Conservation (phyloP, 164 flowering plant species). For the grape (Vitis vinifera) region DNA sequence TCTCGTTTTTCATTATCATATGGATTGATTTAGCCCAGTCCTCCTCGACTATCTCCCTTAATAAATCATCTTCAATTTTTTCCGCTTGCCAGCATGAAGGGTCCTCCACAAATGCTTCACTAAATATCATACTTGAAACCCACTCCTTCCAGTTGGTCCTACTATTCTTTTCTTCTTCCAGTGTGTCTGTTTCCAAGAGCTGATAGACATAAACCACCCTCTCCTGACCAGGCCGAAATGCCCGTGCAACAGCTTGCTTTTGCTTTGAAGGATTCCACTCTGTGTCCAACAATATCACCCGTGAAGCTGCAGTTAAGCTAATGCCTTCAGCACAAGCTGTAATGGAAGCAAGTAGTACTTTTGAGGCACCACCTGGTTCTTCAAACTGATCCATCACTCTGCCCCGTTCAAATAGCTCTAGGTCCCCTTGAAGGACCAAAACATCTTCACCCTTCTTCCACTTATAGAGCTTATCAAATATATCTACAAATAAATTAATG, state of each 20-base stretch:
- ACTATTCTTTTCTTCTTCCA: conserved; percentile 79
- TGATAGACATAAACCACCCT: conserved; percentile 85
- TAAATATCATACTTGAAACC: conserved; percentile 88
- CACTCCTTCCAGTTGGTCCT: conserved; percentile 86
- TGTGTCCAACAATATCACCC: conserved; percentile 84
- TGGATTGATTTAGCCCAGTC: conserved; percentile 65
- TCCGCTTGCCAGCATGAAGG: conserved; percentile 73
- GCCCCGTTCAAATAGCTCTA: conserved; percentile 75
- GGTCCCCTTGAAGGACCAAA: conserved; percentile 77
- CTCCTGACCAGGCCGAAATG: conserved; percentile 95
- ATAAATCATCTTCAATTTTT: conserved; percentile 79
- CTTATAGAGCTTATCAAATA: conserved; percentile 59
- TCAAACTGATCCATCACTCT: conserved; percentile 82
- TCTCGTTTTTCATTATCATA: conserved; percentile 80
- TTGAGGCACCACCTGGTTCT: conserved; percentile 56
- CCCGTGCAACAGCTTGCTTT: conserved; percentile 95
- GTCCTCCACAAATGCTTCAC: conserved; percentile 68
- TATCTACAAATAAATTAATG: conserved; percentile 54
- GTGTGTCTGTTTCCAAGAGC: conserved; percentile 65
- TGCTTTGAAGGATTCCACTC: conserved; percentile 99
- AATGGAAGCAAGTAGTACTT: conserved; percentile 77
- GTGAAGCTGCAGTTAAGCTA: conserved; percentile 92
- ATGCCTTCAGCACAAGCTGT: conserved; percentile 92
- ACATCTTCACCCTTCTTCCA: conserved; percentile 74
- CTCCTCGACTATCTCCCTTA: conserved; percentile 78